Evolutionary conservation across 2,329 filamentous ascomycete species (phyloP).

Genomic region (Elsinoe ampelina): DNA sequence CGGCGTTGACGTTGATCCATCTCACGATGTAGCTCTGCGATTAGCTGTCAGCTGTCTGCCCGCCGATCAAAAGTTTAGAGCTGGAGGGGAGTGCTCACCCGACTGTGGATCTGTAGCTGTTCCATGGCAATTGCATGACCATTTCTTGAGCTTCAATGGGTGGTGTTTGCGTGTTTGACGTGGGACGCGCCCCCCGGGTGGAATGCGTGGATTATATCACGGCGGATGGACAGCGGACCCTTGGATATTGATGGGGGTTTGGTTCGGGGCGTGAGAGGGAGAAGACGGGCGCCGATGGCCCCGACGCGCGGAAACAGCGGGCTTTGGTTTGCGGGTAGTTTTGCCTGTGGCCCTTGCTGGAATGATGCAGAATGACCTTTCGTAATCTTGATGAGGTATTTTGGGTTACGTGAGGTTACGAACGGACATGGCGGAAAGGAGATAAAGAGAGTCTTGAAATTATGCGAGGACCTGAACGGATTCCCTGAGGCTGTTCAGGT

Average conservation of each 20-base stretch:
- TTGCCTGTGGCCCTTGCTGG: not conserved
- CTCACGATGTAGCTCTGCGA: slow-evolving; percentile 88
- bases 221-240: not conserved
- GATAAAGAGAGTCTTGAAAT: not conserved
- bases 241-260: not conserved
- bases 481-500: not conserved
- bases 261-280: not conserved
- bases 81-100: not conserved
- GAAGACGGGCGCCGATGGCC: not conserved
- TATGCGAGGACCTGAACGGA: not conserved
- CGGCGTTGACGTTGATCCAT: slow-evolving; percentile 86
- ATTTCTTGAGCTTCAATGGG: not conserved
- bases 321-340: not conserved
- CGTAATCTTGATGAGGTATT: not conserved
- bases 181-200: not conserved
- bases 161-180: not conserved
- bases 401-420: not conserved
- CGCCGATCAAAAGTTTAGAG: not conserved
- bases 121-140: slow-evolving; percentile 5
- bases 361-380: not conserved
- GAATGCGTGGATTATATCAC: not conserved
- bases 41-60: slow-evolving; percentile 7
- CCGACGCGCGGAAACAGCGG: not conserved
- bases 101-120: slow-evolving; percentile 13
- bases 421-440: not conserved